Base-by-base conservation (phyloP, 257 asterid species). In the Schizonepeta tenuifolia region DNA sequence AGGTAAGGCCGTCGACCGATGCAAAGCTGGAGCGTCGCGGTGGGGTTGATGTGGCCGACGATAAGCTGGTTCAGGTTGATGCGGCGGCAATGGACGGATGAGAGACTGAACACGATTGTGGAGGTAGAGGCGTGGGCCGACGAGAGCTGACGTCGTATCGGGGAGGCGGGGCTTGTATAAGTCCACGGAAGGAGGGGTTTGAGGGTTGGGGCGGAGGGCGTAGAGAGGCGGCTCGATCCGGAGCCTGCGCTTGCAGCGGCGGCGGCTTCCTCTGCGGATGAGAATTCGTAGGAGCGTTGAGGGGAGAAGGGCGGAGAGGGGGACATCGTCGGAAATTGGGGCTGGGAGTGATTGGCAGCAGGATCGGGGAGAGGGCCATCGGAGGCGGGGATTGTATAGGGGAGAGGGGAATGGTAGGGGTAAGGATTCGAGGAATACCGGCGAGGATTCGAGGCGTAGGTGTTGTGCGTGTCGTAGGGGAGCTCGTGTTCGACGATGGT, bases 251-350 rank as follows among this genome's bases (percentile, higher is more conserved):
- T 93, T 93, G 22, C 92, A 74, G 38, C 91, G 0, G 98, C 96
- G 0, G 96, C 96, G 15, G 97, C 98, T 67, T 91, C 97, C 75
- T 93, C 98, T 0, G 98, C 96, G 2, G 94, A 85, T 31, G 89
- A 76, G 80, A 89, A 91, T 20, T 96, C 91, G 41, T 69, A 83
- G 3, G 94, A 84, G 40, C 86, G 80, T 31, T 71, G 79, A 13
- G 75, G 70, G 38, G 22, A 21, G 20, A 63, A 62, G 67, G 84
- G 41, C 3, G 75, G 4, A 38, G 75, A 10, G 3, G 71, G 5
- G 53, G 68, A 3, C 61, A 40, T 41, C n/a, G 81, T 64, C 22
- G 70, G 59, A 40, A 53, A 63, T 15, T 73, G 80, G 71, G 60
- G 70, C 28, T 55, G 57, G 13, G 47, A 65, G 73, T 51, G 67